Percentiles rank a stretch among this genome's conserved stretches.
These are phyloP conservation scores for Fragaria iinumae DNA, from an alignment of 306 rosid species.

Conservation along the genomic window DNA sequence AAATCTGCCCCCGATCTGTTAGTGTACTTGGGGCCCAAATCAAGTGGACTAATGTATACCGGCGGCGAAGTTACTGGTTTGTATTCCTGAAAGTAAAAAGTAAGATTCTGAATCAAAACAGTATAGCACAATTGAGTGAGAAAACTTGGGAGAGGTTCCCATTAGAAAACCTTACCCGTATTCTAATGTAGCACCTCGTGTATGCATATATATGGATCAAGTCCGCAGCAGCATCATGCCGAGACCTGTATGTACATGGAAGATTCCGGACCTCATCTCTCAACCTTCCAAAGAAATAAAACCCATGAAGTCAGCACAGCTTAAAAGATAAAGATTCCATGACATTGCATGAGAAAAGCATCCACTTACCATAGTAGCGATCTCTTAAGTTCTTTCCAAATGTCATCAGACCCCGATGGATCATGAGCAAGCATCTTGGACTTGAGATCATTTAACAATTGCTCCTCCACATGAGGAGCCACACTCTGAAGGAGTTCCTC, in stretches of 20 bases:
- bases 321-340: conserved; percentile 3
- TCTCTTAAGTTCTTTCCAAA: conserved; percentile 67
- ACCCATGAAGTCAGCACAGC: conserved; percentile 11
- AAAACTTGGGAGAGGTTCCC: conserved; percentile 1
- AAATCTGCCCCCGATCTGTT: conserved; percentile 75
- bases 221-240: conserved; percentile 99
- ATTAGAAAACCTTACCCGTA: conserved; percentile 56
- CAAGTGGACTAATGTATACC: conserved; percentile 96
- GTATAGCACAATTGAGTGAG: not conserved
- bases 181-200: conserved; percentile 80
- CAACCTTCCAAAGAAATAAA: conserved; percentile 55
- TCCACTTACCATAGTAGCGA: conserved; percentile 70
- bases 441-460: conserved; percentile 60
- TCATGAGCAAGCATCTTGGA: conserved; percentile 61
- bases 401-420: conserved; percentile 65
- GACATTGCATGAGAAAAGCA: conserved; percentile 12
- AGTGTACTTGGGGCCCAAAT: conserved; percentile 88
- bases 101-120: conserved; percentile 5
- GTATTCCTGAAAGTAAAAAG: conserved; percentile 60
- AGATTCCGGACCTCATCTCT: conserved; percentile 92
- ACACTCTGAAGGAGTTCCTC: conserved; percentile 85
- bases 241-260: conserved; percentile 91
- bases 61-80: conserved; percentile 85
- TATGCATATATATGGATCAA: conserved; percentile 91
- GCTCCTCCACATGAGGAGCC: conserved; percentile 66